Conservation (phyloP, 306 rosid genomes). For the Ammopiptanthus mongolicus region DNA sequence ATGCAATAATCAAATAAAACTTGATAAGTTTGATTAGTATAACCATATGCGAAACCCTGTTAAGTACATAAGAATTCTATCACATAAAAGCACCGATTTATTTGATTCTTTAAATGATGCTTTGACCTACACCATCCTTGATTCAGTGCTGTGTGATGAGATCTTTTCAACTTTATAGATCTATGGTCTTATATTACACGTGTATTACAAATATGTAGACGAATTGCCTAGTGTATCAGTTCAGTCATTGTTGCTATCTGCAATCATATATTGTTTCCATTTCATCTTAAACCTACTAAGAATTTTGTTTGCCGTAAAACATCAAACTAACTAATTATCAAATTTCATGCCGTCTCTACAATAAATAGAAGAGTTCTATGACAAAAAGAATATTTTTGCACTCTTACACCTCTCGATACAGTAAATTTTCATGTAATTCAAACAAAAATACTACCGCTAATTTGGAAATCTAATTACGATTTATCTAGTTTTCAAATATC, state of each 20-base stretch:
- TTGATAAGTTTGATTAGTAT: conserved; percentile 6
- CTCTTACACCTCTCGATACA: not conserved
- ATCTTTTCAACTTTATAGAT: conserved; percentile 14
- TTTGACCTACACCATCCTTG: conserved; percentile 11
- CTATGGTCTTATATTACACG: conserved; percentile 4
- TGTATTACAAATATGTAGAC: conserved; percentile 1
- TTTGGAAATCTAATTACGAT: not conserved
- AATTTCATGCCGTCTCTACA: conserved; percentile 3
- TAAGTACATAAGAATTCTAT: not conserved
- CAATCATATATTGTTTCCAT: not conserved
- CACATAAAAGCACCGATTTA: not conserved
- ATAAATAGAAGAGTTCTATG: not conserved
- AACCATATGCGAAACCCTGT: conserved; percentile 16
- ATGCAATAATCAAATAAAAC: conserved; percentile 8
- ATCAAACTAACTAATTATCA: conserved; percentile 12
- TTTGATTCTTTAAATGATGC: conserved; percentile 6
- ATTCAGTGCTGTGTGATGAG: not conserved
- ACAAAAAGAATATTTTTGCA: not conserved
- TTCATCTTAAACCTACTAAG: conserved; percentile 4
- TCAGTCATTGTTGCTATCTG: not conserved
- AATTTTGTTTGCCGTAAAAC: not conserved
- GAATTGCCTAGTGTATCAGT: not conserved
- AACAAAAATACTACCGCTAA: not conserved
- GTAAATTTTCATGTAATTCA: conserved; percentile 8
- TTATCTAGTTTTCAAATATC: conserved; percentile 3